These are phyloP conservation scores for Scutellaria minor DNA, from an alignment of 257 asterid genomes.

Conservation along the genomic window DNA sequence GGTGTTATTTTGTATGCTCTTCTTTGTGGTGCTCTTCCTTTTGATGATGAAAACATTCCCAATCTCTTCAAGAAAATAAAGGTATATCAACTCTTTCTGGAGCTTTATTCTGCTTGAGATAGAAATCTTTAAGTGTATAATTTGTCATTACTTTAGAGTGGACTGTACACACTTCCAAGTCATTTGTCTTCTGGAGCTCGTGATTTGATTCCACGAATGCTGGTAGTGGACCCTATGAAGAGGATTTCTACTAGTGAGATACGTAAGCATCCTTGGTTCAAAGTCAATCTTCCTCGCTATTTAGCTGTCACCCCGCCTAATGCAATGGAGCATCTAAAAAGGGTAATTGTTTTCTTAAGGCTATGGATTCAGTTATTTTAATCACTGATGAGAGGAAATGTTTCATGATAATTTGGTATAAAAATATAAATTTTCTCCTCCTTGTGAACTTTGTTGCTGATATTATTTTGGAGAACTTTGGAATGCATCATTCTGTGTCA, in stretches of 20 bases:
- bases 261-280: constrained; percentile 93
- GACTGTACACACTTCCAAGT: constrained; percentile 91
- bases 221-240: constrained; percentile 91
- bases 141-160: constrained; percentile 58
- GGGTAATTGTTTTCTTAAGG: constrained; percentile 44
- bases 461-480: constrained; percentile 13
- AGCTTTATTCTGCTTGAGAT: constrained; percentile 27
- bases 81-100: constrained; percentile 49
- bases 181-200: constrained; percentile 88
- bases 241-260: constrained; percentile 74
- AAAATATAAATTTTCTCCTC: constrained; percentile 5
- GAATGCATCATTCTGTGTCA: background rate
- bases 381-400: constrained; percentile 17
- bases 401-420: background rate
- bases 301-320: constrained; percentile 85
- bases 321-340: constrained; percentile 71
- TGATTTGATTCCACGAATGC: constrained; percentile 86
- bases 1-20: constrained; percentile 96
- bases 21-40: constrained; percentile 96
- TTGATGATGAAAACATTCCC: constrained; percentile 95
- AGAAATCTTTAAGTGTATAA: constrained; percentile 16
- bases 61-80: constrained; percentile 94
- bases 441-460: background rate
- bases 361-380: background rate
- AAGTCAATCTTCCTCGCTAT: constrained; percentile 82